phyloP scores from a whole-genome alignment of 768 basidiomycete species.

The Leccinum boreale region DNA sequence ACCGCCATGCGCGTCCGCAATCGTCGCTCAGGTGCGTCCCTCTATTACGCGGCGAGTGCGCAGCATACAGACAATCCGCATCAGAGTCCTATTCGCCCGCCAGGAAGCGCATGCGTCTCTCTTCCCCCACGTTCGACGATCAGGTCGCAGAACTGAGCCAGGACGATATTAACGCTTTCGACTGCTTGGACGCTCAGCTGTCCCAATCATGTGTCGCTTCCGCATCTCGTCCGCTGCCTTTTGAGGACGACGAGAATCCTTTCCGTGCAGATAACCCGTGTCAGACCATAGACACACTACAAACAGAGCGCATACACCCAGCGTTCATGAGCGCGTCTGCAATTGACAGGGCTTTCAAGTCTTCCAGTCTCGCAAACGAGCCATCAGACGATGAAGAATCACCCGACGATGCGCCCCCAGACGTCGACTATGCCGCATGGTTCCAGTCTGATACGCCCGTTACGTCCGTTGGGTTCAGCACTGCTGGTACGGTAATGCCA shows the following conservation, averaged over 20 bases:
- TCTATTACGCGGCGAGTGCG: neutral
- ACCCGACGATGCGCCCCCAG: constrained; percentile 39
- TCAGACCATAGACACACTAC: neutral
- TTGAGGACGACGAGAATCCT: constrained; percentile 21
- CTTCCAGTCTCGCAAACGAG: neutral
- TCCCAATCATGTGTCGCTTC: constrained; percentile 31
- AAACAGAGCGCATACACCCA: constrained; percentile 12
- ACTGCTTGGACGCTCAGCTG: constrained; percentile 45
- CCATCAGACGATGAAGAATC: constrained; percentile 20
- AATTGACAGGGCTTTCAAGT: neutral
- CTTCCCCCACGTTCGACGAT: constrained; percentile 63
- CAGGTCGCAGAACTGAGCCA: constrained; percentile 50
- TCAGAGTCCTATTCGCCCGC: constrained; percentile 31
- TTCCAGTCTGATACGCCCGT: constrained; percentile 38
- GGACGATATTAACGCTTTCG: constrained; percentile 53
- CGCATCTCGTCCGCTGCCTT: neutral
- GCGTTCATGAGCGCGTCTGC: constrained; percentile 19
- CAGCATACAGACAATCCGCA: neutral
- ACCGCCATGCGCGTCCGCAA: neutral
- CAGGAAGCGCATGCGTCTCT: constrained; percentile 59
- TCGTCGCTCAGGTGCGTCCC: neutral
- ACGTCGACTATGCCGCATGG: constrained; percentile 47
- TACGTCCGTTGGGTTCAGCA: constrained; percentile 35
- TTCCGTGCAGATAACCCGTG: constrained; percentile 8
- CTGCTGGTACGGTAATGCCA: constrained; percentile 28